Evolutionary conservation across 257 asterid species (phyloP), one percentile per base, ranked within the genome.

Genomic region (Forsythia suspensa): DNA sequence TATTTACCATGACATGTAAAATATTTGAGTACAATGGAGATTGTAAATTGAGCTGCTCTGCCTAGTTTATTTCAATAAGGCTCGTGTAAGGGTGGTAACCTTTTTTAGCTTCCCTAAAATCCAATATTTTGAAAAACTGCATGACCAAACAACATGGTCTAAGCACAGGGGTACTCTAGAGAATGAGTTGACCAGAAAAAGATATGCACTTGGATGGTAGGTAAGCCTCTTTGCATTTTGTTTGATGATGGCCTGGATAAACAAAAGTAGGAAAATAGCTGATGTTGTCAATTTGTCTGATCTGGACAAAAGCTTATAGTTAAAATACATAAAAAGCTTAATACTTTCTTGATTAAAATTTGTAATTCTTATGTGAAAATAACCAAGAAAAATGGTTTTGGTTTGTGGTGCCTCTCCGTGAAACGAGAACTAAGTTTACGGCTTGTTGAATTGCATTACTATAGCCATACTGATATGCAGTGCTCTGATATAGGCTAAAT

Each of bases 401-500:
- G 61, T 66, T 75, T 66, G 37, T 48, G 39, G 68, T 55, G 44
- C 61, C 34, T 80, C 65, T 43, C 63, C 21, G n/a, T 70, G 81
- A 73, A 59, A 38, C 13, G 73, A 57, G 16, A 76, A 48, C 71
- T 75, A 74, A 42, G 77, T 71, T 74, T 78, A 69, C 75, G 38
- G 55, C 71, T 71, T 59, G 59, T 21, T 46, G 13, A 67, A 52
- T 74, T 8, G 74, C 6, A 71, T 79, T 68, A 73, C 89, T 80
- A 81, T 88, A 76, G 79, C 77, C 51, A 51, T 81, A 82, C 90
- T 86, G 74, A 48, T 74, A 82, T 84, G 79, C 74, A 57, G 79
- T 85, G 76, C 84, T 86, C 78, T 86, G 83, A 77, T 91, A 67
- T 84, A 96, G 99, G 99, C 86, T 96, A 87, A 96, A 96, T 86